phyloP scores from a whole-genome alignment of 768 basidiomycete genomes.

The Termitomyces sp. region DNA sequence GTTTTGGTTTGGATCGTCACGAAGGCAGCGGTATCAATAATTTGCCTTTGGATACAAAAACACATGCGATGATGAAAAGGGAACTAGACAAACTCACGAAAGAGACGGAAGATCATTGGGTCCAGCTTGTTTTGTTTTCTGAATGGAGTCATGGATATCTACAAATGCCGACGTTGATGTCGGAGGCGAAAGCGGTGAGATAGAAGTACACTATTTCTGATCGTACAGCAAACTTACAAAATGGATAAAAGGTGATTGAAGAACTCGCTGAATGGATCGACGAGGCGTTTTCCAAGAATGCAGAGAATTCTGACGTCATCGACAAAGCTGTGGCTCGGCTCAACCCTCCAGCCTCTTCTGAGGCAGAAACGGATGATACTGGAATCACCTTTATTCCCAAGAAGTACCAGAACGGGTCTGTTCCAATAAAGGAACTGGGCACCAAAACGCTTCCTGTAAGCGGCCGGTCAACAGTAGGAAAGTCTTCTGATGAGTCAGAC shows the following conservation, averaged over 20 bases:
- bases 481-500: constrained; percentile 6
- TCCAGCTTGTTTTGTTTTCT: constrained; percentile 86
- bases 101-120: constrained; percentile 92
- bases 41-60: constrained; percentile 21
- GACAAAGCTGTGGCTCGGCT: not conserved
- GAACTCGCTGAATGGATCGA: constrained; percentile 92
- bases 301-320: constrained; percentile 6
- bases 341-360: constrained; percentile 25
- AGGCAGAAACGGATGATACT: constrained; percentile 65
- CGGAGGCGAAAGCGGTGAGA: constrained; percentile 62
- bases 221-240: not conserved
- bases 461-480: not conserved
- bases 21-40: constrained; percentile 44
- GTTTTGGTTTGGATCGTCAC: constrained; percentile 55
- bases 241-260: constrained; percentile 49
- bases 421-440: not conserved
- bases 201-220: not conserved
- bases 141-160: constrained; percentile 98
- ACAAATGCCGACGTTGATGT: constrained; percentile 89
- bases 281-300: constrained; percentile 42
- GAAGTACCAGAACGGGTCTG: constrained; percentile 13
- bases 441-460: not conserved
- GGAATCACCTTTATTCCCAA: constrained; percentile 59
- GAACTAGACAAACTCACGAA: constrained; percentile 56
- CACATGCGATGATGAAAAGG: constrained; percentile 37